These are phyloP conservation scores for Sugiyamaella novakii DNA, from an alignment of 1,139 yeast genomes.

Conservation along the genomic window DNA sequence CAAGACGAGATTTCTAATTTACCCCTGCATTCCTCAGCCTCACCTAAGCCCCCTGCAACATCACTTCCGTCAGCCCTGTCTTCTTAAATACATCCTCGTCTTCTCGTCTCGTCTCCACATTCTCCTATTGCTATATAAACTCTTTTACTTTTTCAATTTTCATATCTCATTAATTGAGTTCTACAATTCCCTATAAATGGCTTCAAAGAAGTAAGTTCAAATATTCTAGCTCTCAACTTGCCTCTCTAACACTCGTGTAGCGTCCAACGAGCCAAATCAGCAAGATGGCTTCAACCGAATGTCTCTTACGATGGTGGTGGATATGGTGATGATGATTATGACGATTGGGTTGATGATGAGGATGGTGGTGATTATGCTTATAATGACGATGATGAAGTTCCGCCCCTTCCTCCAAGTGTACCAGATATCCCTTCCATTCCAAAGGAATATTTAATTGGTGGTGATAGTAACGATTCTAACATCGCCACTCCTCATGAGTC, in stretches of 20 bases:
- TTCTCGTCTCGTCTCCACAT: too few species aligned
- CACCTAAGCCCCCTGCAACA: too few species aligned
- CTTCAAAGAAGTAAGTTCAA: conserved; percentile 11
- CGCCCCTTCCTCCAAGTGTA: conserved; percentile 28
- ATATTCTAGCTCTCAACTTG: too few species aligned
- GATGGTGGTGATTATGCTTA: conserved; percentile 32
- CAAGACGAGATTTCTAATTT: too few species aligned
- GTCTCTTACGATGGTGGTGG: conserved; percentile 43
- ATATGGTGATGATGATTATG: conserved; percentile 34
- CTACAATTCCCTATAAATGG: conserved; percentile 1
- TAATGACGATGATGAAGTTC: conserved; percentile 30
- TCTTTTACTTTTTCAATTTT: too few species aligned
- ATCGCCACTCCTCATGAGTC: not conserved
- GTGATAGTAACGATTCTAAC: not conserved
- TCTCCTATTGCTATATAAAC: too few species aligned
- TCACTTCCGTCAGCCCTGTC: too few species aligned
- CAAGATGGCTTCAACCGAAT: conserved; percentile 43
- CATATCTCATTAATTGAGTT: too few species aligned
- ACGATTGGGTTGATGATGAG: conserved; percentile 33
- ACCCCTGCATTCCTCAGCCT: too few species aligned
- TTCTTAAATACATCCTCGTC: too few species aligned
- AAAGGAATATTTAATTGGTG: not conserved
- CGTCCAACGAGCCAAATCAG: conserved; percentile 35
- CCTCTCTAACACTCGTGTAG: too few species aligned
- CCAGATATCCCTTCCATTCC: conserved; percentile 31